A percentile compares a stretch with the other conserved stretches of the same genome.
Conservation (phyloP, 495 filamentous ascomycete species). For the Saxispiralis lemnorum region DNA sequence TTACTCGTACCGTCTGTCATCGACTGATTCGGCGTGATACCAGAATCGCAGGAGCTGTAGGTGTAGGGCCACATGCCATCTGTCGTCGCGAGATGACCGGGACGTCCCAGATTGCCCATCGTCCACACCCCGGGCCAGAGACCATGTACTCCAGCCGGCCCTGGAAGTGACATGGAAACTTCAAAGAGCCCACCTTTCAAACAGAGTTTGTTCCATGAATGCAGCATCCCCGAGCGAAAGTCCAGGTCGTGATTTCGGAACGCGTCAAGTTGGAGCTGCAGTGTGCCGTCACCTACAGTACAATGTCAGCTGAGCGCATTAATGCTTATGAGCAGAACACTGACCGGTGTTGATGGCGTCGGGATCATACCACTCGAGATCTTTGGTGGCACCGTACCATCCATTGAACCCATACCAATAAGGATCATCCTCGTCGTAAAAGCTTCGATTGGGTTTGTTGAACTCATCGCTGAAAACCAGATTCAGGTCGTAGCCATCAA, state of each 20-base stretch:
- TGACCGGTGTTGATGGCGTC: conserved; percentile 46
- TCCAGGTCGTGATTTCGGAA: conserved; percentile 51
- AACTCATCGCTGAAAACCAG: conserved; percentile 73
- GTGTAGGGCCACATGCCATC: conserved; percentile 45
- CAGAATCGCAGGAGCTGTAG: conserved; percentile 56
- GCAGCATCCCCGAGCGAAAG: conserved; percentile 66
- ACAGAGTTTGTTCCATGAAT: conserved; percentile 67
- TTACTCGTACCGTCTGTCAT: conserved; percentile 46
- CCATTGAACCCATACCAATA: conserved; percentile 53
- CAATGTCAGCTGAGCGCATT: background rate
- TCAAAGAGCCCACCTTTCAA: conserved; percentile 63
- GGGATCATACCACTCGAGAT: conserved; percentile 73
- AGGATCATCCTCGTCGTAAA: conserved; percentile 58
- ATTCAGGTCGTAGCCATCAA: conserved; percentile 43
- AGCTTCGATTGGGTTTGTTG: conserved; percentile 49
- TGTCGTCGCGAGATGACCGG: conserved; percentile 22
- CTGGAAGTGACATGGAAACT: conserved; percentile 59
- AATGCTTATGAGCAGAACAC: background rate
- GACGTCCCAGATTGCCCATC: conserved; percentile 24
- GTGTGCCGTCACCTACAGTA: conserved; percentile 35
- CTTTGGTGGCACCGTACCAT: conserved; percentile 67
- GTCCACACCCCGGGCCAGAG: conserved; percentile 77
- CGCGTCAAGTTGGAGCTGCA: conserved; percentile 49
- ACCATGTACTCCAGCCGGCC: conserved; percentile 46
- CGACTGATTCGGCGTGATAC: conserved; percentile 66